Conservation (phyloP, 345 rosid genomes). For the Firmiana major region DNA sequence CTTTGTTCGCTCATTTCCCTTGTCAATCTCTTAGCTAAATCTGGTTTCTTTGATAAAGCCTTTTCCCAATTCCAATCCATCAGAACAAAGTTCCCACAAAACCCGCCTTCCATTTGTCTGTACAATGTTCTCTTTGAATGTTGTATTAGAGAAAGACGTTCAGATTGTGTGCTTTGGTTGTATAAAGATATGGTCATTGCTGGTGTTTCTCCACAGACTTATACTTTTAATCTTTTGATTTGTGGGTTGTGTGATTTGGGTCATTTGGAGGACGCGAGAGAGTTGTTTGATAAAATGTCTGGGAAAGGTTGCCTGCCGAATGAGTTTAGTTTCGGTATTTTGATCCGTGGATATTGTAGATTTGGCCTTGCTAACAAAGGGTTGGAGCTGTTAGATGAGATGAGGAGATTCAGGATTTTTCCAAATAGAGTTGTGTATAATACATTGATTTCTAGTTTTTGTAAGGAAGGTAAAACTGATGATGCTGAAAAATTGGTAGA, state of each 20-base stretch:
- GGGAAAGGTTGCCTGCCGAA: slow-evolving; percentile 75
- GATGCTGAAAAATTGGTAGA: slow-evolving; percentile 83
- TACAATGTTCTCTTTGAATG: slow-evolving; percentile 59
- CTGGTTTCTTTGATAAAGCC: slow-evolving; percentile 45
- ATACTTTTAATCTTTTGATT: slow-evolving; percentile 77
- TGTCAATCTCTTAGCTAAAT: slow-evolving; percentile 44
- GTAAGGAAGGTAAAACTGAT: slow-evolving; percentile 69
- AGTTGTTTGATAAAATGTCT: slow-evolving; percentile 82
- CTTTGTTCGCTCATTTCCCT: slow-evolving; percentile 41
- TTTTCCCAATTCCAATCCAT: slow-evolving; percentile 54
- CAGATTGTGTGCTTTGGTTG: slow-evolving; percentile 62
- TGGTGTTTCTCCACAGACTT: slow-evolving; percentile 65
- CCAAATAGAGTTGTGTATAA: slow-evolving; percentile 77
- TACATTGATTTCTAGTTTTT: slow-evolving; percentile 72
- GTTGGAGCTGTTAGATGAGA: slow-evolving; percentile 52
- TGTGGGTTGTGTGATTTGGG: slow-evolving; percentile 60
- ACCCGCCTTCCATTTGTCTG: slow-evolving; percentile 41
- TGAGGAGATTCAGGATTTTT: slow-evolving; percentile 43
- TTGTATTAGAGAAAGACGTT: slow-evolving; percentile 40
- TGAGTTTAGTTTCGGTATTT: slow-evolving; percentile 74
- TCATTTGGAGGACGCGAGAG: slow-evolving; percentile 59
- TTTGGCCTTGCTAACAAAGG: slow-evolving; percentile 54
- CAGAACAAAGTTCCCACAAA: slow-evolving; percentile 47
- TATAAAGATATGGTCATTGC: slow-evolving; percentile 66
- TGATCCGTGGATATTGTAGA: slow-evolving; percentile 85